Evolutionary conservation across 2,329 filamentous ascomycete genomes (phyloP).

Genomic region (Curvularia verruculosa): DNA sequence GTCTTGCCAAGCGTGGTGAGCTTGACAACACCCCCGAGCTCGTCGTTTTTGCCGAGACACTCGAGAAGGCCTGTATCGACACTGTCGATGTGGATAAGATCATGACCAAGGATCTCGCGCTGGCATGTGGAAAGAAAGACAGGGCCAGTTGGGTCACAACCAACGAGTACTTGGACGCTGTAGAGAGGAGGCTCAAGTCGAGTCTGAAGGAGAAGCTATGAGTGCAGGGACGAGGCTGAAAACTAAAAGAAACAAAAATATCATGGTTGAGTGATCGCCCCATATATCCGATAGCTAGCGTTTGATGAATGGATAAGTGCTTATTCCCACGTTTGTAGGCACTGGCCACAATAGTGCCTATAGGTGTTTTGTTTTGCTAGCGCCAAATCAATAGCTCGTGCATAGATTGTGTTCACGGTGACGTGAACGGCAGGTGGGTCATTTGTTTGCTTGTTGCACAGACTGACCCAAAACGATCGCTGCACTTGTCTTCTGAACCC

Average conservation of each 20-base stretch:
- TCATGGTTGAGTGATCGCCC: conserved; percentile 6
- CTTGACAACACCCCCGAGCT: conserved; percentile 93
- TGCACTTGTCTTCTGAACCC: conserved; percentile 10
- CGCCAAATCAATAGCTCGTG: conserved; percentile 10
- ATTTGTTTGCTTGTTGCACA: conserved; percentile 37
- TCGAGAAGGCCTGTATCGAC: conserved; percentile 93
- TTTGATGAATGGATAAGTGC: conserved; percentile 4
- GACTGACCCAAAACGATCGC: conserved; percentile 23
- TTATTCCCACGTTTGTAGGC: conserved; percentile 4
- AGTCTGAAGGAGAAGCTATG: conserved; percentile 80
- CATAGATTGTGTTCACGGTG: conserved; percentile 30
- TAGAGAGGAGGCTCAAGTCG: conserved; percentile 86
- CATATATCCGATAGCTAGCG: conserved; percentile 2
- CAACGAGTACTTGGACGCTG: conserved; percentile 84
- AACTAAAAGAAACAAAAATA: neutral
- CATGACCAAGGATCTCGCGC: conserved; percentile 99
- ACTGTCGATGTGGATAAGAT: conserved; percentile 92
- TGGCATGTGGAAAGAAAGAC: conserved; percentile 87
- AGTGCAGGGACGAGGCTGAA: conserved; percentile 5
- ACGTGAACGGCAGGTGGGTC: conserved; percentile 22
- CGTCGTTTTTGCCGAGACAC: conserved; percentile 84
- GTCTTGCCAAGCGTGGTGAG: conserved; percentile 88
- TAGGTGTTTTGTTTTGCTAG: neutral
- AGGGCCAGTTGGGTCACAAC: conserved; percentile 90
- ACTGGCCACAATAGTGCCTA: neutral